Percentiles rank a stretch among this genome's conserved stretches.
phyloP scores from a whole-genome alignment of 805 yeast genomes.

The Starmerella sirachaensis region DNA sequence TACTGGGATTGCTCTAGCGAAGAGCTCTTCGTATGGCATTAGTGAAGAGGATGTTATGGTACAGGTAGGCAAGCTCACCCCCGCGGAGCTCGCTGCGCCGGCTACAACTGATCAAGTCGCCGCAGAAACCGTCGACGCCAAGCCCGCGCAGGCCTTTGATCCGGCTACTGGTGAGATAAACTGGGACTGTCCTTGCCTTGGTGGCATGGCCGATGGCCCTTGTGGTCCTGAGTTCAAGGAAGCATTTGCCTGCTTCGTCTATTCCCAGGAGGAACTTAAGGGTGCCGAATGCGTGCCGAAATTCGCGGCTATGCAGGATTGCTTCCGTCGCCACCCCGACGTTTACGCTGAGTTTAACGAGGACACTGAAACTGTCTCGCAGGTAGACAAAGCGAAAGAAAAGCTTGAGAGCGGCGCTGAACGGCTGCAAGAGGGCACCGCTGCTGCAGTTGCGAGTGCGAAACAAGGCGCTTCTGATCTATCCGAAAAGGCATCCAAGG shows the following conservation, averaged over 20 bases:
- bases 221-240: slow-evolving; percentile 93
- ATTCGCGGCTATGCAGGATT: slow-evolving; percentile 83
- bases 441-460: not conserved
- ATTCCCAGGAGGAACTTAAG: slow-evolving; percentile 88
- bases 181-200: slow-evolving; percentile 99
- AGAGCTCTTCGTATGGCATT: too few species aligned
- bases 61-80: too few species aligned
- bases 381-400: too few species aligned
- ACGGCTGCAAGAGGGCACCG: too few species aligned
- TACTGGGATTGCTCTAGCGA: too few species aligned
- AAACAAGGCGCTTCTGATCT: not conserved
- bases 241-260: slow-evolving; percentile 90
- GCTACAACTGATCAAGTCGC: too few species aligned
- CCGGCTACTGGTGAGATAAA: slow-evolving; percentile 98
- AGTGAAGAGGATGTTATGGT: too few species aligned
- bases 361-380: slow-evolving; percentile 33
- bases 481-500: slow-evolving; percentile 1
- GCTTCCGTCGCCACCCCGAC: slow-evolving; percentile 89
- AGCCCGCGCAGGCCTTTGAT: slow-evolving; percentile 58
- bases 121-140: too few species aligned
- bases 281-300: slow-evolving; percentile 90
- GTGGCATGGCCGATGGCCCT: slow-evolving; percentile 98
- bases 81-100: too few species aligned
- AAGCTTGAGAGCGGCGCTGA: slow-evolving; percentile 1
- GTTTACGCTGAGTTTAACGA: slow-evolving; percentile 81